phyloP scores from a whole-genome alignment of 2,329 filamentous ascomycete species.

The Aspergillus caelatus region DNA sequence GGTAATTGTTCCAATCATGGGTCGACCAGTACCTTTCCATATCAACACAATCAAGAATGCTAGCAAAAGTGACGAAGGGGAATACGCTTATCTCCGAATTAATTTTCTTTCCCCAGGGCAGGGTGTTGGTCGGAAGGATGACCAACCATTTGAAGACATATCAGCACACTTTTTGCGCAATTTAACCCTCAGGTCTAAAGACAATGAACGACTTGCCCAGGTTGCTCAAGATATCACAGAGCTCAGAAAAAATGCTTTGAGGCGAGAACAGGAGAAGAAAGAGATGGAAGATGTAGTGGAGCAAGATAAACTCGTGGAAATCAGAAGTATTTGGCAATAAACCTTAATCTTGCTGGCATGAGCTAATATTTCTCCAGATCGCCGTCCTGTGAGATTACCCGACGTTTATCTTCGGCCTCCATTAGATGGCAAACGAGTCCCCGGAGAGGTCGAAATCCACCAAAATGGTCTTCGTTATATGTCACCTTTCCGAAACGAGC shows the following conservation, averaged over 20 bases:
- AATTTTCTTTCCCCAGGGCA: conserved; percentile 97
- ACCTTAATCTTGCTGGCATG: neutral
- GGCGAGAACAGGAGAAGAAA: conserved; percentile 98
- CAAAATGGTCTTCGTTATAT: conserved; percentile 98
- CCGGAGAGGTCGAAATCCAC: conserved; percentile 95
- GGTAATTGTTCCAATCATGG: conserved; percentile 94
- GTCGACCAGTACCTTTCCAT: conserved; percentile 94
- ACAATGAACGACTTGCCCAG: conserved; percentile 84
- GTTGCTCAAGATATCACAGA: conserved; percentile 93
- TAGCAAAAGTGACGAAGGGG: conserved; percentile 94
- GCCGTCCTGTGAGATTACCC: conserved; percentile 84
- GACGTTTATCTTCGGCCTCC: conserved; percentile 95
- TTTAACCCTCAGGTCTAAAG: conserved; percentile 89
- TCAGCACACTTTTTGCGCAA: conserved; percentile 94
- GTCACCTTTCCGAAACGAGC: conserved; percentile 75
- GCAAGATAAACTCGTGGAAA: conserved; percentile 94
- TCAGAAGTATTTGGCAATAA: conserved; percentile 70
- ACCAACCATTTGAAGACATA: conserved; percentile 96
- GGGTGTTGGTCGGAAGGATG: conserved; percentile 94
- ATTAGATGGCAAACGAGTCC: conserved; percentile 94
- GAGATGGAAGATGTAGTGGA: conserved; percentile 99
- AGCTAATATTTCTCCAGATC: conserved; percentile 65
- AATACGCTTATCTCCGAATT: conserved; percentile 91
- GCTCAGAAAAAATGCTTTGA: conserved; percentile 88
- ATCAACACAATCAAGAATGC: conserved; percentile 99